Conservation (phyloP, 2,329 filamentous ascomycete genomes). For the Cyphellophora attinorum region DNA sequence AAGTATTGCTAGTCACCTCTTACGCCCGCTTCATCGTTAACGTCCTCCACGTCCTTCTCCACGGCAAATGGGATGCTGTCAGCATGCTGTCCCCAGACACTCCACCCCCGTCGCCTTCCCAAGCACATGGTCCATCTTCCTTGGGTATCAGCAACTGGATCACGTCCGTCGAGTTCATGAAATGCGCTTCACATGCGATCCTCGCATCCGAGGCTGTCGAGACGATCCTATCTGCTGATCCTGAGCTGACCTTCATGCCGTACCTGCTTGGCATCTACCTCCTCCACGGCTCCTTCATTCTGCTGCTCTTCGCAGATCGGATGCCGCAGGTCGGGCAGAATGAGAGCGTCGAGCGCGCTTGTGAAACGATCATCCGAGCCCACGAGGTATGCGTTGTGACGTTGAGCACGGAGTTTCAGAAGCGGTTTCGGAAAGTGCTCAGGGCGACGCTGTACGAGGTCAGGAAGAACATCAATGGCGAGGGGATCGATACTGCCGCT, state of each 20-base stretch:
- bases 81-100: constrained; percentile 28
- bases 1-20: constrained; percentile 30
- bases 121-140: neutral
- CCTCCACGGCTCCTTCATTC: constrained; percentile 41
- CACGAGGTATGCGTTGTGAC: constrained; percentile 43
- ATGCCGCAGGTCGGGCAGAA: constrained; percentile 25
- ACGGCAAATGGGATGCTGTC: constrained; percentile 42
- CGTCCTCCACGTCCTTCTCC: constrained; percentile 38
- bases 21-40: constrained; percentile 41
- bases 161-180: constrained; percentile 33
- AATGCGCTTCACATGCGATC: constrained; percentile 36
- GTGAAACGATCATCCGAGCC: constrained; percentile 27
- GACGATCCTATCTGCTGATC: constrained; percentile 37
- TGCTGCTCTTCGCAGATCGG: constrained; percentile 39
- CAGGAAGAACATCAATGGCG: constrained; percentile 20
- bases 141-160: constrained; percentile 40
- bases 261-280: constrained; percentile 45
- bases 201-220: constrained; percentile 36
- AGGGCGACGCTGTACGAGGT: constrained; percentile 38
- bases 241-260: constrained; percentile 42
- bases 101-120: neutral
- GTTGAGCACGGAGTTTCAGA: constrained; percentile 41
- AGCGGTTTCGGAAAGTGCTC: constrained; percentile 47
- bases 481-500: neutral
- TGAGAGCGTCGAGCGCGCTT: constrained; percentile 1